phyloP scores from a whole-genome alignment of 805 yeast genomes.

The Metschnikowia lochheadii region DNA sequence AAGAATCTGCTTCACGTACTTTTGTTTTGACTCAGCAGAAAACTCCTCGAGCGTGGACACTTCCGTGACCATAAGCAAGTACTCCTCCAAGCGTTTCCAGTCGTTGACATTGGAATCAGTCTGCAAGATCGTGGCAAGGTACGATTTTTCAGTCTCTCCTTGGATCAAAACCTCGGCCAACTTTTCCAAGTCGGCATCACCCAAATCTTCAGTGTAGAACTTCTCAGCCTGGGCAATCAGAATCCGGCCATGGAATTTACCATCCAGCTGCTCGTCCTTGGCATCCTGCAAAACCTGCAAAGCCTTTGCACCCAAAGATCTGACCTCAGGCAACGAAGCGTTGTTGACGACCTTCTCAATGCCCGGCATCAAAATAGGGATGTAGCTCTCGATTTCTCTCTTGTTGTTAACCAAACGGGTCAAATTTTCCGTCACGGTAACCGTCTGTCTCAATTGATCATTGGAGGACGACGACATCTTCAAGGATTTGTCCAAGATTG shows the following conservation, averaged over 20 bases:
- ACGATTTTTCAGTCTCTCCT: conserved; percentile 36
- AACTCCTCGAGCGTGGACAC: conserved; percentile 14
- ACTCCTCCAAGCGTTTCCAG: conserved; percentile 50
- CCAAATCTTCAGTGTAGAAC: conserved; percentile 29
- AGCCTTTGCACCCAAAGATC: conserved; percentile 89
- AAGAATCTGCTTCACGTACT: conserved; percentile 43
- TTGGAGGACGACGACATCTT: conserved; percentile 86
- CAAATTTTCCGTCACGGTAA: conserved; percentile 90
- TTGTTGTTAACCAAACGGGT: conserved; percentile 93
- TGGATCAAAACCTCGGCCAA: conserved; percentile 26
- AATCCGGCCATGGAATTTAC: conserved; percentile 74
- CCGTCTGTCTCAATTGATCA: conserved; percentile 95
- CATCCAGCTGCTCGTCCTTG: conserved; percentile 61
- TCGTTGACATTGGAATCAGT: conserved; percentile 43
- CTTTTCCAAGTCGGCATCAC: conserved; percentile 11
- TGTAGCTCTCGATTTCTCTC: conserved; percentile 81
- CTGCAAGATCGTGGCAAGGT: conserved; percentile 41
- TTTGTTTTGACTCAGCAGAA: conserved; percentile 19
- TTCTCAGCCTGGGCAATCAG: conserved; percentile 48
- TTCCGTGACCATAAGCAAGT: conserved; percentile 35
- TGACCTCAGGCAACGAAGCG: conserved; percentile 93
- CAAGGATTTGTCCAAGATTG: conserved; percentile 85
- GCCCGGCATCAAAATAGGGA: conserved; percentile 89
- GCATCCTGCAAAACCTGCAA: conserved; percentile 78
- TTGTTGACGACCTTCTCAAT: conserved; percentile 81